Evolutionary conservation across 2,329 filamentous ascomycete genomes (phyloP).

Genomic region (Calonectria multiphialidica): DNA sequence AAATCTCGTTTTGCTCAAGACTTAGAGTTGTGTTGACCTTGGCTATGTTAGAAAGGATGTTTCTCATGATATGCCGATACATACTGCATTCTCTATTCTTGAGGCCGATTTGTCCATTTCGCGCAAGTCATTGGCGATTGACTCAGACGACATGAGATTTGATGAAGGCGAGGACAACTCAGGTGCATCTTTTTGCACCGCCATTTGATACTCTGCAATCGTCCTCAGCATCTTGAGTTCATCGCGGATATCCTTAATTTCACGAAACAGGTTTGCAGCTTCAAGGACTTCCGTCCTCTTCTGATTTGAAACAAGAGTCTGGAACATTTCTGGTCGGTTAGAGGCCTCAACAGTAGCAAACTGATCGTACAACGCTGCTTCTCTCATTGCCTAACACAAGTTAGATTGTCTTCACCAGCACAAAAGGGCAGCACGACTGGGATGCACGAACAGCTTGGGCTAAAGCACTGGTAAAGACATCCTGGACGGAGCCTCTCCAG

Average conservation of each 20-base stretch:
- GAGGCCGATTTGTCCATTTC: conserved; percentile 32
- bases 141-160: not conserved
- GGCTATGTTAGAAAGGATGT: not conserved
- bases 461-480: not conserved
- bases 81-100: conserved; percentile 30
- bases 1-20: conserved; percentile 30
- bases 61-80: not conserved
- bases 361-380: conserved; percentile 15
- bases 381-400: conserved; percentile 3
- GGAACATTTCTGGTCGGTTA: not conserved
- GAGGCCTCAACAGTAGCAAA: not conserved
- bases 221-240: conserved; percentile 37
- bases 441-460: not conserved
- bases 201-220: conserved; percentile 22
- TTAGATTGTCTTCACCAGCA: not conserved
- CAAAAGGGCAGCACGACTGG: not conserved
- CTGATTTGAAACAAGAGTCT: not conserved
- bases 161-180: not conserved
- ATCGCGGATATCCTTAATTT: conserved; percentile 41
- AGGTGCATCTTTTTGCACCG: conserved; percentile 14
- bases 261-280: conserved; percentile 20
- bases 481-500: not conserved
- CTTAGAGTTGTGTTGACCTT: conserved; percentile 28
- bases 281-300: not conserved
- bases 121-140: conserved; percentile 25